phyloP scores from a whole-genome alignment of 2,329 filamentous ascomycete genomes.

The Hypocrella siamensis region DNA sequence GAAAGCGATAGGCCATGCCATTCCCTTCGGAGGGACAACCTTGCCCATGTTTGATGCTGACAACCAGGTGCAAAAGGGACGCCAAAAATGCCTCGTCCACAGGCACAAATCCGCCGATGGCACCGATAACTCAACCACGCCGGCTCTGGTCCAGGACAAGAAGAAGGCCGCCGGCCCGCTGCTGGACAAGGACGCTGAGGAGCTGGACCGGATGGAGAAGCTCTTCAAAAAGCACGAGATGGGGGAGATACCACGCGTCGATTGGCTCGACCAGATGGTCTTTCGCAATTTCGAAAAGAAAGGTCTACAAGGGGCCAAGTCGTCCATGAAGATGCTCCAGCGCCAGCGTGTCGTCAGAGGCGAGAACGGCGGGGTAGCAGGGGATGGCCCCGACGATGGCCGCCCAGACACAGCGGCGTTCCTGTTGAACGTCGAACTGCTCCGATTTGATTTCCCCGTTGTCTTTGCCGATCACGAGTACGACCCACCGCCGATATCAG shows the following conservation, averaged over 20 bases:
- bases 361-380: conserved; percentile 14
- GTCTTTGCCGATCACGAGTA: conserved; percentile 95
- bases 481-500: conserved; percentile 65
- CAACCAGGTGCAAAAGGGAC: conserved; percentile 78
- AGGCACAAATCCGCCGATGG: conserved; percentile 75
- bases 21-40: conserved; percentile 90
- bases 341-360: conserved; percentile 26
- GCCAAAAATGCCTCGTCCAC: conserved; percentile 81
- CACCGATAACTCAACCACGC: conserved; percentile 63
- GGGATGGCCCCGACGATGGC: conserved; percentile 14
- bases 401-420: conserved; percentile 42
- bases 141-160: conserved; percentile 43
- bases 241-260: conserved; percentile 82
- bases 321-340: conserved; percentile 43
- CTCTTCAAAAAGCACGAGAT: conserved; percentile 97
- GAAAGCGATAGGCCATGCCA: conserved; percentile 56
- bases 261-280: conserved; percentile 91
- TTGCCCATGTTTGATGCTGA: conserved; percentile 84
- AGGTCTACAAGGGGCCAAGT: conserved; percentile 46
- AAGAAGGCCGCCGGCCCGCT: conserved; percentile 34
- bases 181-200: conserved; percentile 58
- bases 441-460: conserved; percentile 87
- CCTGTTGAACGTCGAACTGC: conserved; percentile 77
- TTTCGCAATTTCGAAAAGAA: conserved; percentile 80
- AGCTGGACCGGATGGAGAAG: conserved; percentile 77